These are phyloP conservation scores for Pichia paraexigua DNA, from an alignment of 805 yeast species.

Conservation along the genomic window DNA sequence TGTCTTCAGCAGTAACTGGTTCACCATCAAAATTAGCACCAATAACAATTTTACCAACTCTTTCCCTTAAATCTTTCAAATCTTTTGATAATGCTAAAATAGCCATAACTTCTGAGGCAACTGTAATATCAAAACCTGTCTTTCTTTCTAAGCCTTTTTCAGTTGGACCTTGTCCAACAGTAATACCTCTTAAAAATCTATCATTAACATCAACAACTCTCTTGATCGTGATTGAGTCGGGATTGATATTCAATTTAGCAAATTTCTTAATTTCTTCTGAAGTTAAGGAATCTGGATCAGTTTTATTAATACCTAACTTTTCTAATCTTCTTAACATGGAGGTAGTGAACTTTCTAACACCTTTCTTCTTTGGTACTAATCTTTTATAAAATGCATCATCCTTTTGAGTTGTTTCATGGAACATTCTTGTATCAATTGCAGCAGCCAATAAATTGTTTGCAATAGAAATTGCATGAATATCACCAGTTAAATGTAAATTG, in stretches of 20 bases:
- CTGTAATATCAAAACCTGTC: conserved; percentile 79
- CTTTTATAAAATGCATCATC: conserved; percentile 68
- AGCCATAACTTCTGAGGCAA: conserved; percentile 84
- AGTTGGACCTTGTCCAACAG: conserved; percentile 75
- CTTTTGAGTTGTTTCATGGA: conserved; percentile 70
- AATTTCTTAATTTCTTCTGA: conserved; percentile 57
- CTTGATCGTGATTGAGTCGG: conserved; percentile 72
- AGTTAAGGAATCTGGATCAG: conserved; percentile 66
- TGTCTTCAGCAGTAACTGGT: conserved; percentile 76
- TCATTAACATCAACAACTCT: conserved; percentile 83
- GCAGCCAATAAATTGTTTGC: conserved; percentile 79
- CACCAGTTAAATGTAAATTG: conserved; percentile 81
- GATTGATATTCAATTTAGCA: conserved; percentile 68
- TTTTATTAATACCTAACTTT: conserved; percentile 61
- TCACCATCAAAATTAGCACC: conserved; percentile 62
- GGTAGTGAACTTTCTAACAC: conserved; percentile 55
- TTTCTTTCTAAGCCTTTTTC: conserved; percentile 66
- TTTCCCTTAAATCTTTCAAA: conserved; percentile 60
- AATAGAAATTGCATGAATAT: conserved; percentile 76
- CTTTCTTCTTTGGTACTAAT: conserved; percentile 69
- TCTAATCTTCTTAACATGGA: conserved; percentile 61
- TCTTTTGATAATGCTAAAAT: conserved; percentile 68
- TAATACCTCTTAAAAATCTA: conserved; percentile 68
- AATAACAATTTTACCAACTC: conserved; percentile 70
- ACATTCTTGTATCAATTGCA: conserved; percentile 79